These are phyloP conservation scores for Cryphonectria parasitica DNA, from an alignment of 2,329 filamentous ascomycete genomes.

Conservation along the genomic window DNA sequence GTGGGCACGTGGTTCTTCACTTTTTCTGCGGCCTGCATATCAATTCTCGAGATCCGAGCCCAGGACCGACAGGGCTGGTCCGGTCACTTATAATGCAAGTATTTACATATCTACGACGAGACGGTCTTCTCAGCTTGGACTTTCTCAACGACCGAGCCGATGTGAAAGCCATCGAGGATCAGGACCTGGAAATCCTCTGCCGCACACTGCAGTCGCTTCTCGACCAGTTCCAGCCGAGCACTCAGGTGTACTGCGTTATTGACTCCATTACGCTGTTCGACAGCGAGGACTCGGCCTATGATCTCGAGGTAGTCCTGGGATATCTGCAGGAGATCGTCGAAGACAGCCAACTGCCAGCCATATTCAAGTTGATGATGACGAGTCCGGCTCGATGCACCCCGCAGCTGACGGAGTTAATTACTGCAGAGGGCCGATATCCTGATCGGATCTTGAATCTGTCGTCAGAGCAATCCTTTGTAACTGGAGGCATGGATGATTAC, in stretches of 20 bases:
- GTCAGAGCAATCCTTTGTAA: neutral
- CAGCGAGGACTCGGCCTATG: neutral
- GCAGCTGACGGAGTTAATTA: neutral
- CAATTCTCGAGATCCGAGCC: neutral
- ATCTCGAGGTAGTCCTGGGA: neutral
- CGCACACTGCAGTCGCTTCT: neutral
- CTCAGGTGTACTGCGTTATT: neutral
- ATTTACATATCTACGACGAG: neutral
- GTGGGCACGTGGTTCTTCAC: neutral
- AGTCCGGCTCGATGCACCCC: slow-evolving; percentile 10
- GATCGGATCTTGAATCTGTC: neutral
- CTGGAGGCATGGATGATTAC: neutral
- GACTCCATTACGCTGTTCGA: neutral
- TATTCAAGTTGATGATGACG: slow-evolving; percentile 15
- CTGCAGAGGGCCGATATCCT: no score
- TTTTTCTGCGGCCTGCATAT: neutral
- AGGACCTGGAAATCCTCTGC: neutral
- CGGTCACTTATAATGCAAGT: neutral
- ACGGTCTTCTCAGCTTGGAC: neutral
- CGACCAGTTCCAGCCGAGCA: neutral
- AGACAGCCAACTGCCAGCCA: slow-evolving; percentile 9
- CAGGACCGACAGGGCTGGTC: neutral
- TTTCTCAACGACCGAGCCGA: neutral
- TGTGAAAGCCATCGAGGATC: neutral
- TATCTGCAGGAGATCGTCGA: slow-evolving; percentile 5